Base-by-base conservation (phyloP, 2,329 filamentous ascomycete genomes). In the Fusarium sp. region DNA sequence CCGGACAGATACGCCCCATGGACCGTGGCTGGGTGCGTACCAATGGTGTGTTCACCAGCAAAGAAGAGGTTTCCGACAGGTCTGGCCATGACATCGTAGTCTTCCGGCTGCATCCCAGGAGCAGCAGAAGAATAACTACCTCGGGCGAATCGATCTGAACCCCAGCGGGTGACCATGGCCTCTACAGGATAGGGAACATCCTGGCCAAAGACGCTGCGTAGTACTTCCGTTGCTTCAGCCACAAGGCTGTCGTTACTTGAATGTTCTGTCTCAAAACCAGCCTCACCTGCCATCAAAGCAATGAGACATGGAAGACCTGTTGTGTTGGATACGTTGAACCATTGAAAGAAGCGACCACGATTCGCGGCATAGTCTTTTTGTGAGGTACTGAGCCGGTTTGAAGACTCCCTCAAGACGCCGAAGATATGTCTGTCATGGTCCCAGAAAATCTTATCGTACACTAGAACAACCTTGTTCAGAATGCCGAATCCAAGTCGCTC, bases 121-220 rank as follows among this genome's bases (percentile, higher is more conserved):
- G 94, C 95, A 3, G 97, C 94, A 73, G 94, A 98, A 6, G 97
- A 99, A 82, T 99, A 99, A 80, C 94, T 98, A 37, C 96, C 96
- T 71, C 93, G 88, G n/a, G 96, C 93, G 81, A 97, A 99, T 23
- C 89, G 91, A 81, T 99, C 96, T 44, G 92, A 93, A 30, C 92
- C 93, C 96, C 96, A 99, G 70, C 96, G 90, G 28, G 96, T 99
- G 46, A 99, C 90, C 52, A 99, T 92, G 4, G 94, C 91, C 82
- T 99, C 96, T 6, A 92, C 85, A 0, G 97, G 96, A 50, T 91
- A 86, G 2, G 95, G 94, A 0, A 98, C 93, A 35, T 86, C 81
- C 19, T 84, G 78, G 3, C 90, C 89, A 78, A 97, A 98, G 50
- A 97, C 91, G 74, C 90, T 91, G 47, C 91, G 90, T 25, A 98